phyloP scores from a whole-genome alignment of 192 early-diverging fungal species.

The Chytriomyces hyalinus region DNA sequence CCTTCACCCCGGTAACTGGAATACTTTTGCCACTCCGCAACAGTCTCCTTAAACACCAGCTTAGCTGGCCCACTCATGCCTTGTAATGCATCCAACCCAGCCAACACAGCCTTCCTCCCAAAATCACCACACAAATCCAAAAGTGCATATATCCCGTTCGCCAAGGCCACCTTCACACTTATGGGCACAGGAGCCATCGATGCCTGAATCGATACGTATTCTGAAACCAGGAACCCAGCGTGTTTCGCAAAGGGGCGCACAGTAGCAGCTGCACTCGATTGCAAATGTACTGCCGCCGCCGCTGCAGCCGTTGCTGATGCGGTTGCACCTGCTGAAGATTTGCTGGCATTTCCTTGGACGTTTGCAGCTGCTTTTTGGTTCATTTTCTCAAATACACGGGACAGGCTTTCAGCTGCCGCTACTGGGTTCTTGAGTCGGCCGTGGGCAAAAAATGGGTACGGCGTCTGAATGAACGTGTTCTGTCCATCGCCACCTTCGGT shows the following conservation, averaged over 20 bases:
- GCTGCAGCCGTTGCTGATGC: slow-evolving; percentile 52
- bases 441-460: slow-evolving; percentile 49
- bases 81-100: slow-evolving; percentile 53
- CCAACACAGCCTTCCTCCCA: slow-evolving; percentile 71
- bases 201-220: slow-evolving; percentile 65
- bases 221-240: slow-evolving; percentile 48
- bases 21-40: slow-evolving; percentile 46
- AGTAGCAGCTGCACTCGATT: slow-evolving; percentile 47
- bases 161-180: slow-evolving; percentile 48
- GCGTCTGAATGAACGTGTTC: slow-evolving; percentile 13
- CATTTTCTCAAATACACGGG: slow-evolving; percentile 27
- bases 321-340: slow-evolving; percentile 13
- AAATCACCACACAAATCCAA: slow-evolving; percentile 69
- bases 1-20: not conserved
- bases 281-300: slow-evolving; percentile 37
- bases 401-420: slow-evolving; percentile 12
- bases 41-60: slow-evolving; percentile 43
- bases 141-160: slow-evolving; percentile 63
- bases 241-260: slow-evolving; percentile 47
- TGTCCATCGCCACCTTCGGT: slow-evolving; percentile 34
- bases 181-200: slow-evolving; percentile 34
- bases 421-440: slow-evolving; percentile 25
- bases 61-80: slow-evolving; percentile 21
- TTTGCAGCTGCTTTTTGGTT: slow-evolving; percentile 7
- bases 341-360: slow-evolving; percentile 9